These are phyloP conservation scores for Tetrapisispora phaffii DNA, from an alignment of 805 yeast genomes.

Conservation along the genomic window DNA sequence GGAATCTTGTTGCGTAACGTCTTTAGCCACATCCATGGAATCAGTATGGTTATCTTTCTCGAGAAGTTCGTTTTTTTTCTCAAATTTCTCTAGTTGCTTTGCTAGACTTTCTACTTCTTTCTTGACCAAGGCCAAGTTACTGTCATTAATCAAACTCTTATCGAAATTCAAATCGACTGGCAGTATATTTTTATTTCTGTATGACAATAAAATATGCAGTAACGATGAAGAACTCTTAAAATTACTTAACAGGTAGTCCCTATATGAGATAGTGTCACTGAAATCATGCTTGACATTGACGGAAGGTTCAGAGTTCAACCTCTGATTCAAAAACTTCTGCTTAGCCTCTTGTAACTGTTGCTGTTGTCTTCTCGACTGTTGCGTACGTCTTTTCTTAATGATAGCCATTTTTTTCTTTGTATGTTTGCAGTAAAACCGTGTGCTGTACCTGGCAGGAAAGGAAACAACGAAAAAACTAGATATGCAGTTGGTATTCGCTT, in stretches of 20 bases:
- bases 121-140: neutral
- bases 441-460: no score
- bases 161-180: constrained; percentile 1
- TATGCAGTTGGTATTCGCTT: no score
- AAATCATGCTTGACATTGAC: constrained; percentile 25
- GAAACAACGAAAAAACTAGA: no score
- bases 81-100: neutral
- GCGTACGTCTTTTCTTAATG: constrained; percentile 20
- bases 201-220: neutral
- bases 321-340: constrained; percentile 13
- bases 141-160: neutral
- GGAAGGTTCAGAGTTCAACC: constrained; percentile 23
- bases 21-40: no score
- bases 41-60: neutral
- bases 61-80: neutral
- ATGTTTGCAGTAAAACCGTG: no score
- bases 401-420: constrained; percentile 18
- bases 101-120: neutral
- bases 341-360: constrained; percentile 15
- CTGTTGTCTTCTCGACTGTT: constrained; percentile 14
- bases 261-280: constrained; percentile 27
- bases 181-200: neutral
- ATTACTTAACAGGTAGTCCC: constrained; percentile 20
- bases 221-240: constrained; percentile 5
- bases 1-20: neutral